Percentiles rank a stretch among this genome's conserved stretches.
Evolutionary conservation across 1,284 basidiomycete genomes (phyloP).

Genomic region (Ganoderma boninense): DNA sequence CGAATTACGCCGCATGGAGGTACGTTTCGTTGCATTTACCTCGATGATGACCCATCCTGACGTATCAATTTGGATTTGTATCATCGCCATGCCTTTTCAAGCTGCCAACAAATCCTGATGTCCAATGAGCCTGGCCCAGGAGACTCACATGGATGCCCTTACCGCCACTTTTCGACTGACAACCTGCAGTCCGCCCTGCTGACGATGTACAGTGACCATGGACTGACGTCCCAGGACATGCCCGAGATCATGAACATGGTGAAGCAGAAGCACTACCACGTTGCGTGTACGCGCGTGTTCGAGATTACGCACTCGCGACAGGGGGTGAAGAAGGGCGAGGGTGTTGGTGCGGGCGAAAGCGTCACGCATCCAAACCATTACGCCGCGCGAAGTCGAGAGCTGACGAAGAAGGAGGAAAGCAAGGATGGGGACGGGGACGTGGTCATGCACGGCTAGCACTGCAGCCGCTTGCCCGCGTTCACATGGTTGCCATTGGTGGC

Average conservation of each 20-base stretch:
- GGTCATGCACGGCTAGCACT: constrained; percentile 40
- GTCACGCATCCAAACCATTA: constrained; percentile 97
- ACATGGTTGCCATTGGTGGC: constrained; percentile 9
- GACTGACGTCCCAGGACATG: constrained; percentile 72
- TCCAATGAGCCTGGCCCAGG: constrained; percentile 76
- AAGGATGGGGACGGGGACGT: constrained; percentile 44
- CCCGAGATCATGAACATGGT: constrained; percentile 90
- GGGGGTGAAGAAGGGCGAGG: constrained; percentile 90
- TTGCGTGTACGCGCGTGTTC: constrained; percentile 97
- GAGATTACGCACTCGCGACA: constrained; percentile 87
- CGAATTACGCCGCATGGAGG: constrained; percentile 95
- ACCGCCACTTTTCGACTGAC: constrained; percentile 88
- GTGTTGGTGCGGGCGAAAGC: constrained; percentile 87
- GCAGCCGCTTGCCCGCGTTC: background rate
- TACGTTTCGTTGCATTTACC: constrained; percentile 42
- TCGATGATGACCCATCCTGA: background rate
- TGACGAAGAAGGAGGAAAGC: constrained; percentile 54
- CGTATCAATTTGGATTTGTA: background rate
- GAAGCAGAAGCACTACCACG: constrained; percentile 89
- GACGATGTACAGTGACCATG: constrained; percentile 75
- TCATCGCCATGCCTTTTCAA: constrained; percentile 42
- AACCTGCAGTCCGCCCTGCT: constrained; percentile 86
- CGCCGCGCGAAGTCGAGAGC: constrained; percentile 72
- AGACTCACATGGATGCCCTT: constrained; percentile 94
- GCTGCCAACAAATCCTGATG: constrained; percentile 92